phyloP scores from a whole-genome alignment of 192 early-diverging fungal species.

The Backusella circina region DNA sequence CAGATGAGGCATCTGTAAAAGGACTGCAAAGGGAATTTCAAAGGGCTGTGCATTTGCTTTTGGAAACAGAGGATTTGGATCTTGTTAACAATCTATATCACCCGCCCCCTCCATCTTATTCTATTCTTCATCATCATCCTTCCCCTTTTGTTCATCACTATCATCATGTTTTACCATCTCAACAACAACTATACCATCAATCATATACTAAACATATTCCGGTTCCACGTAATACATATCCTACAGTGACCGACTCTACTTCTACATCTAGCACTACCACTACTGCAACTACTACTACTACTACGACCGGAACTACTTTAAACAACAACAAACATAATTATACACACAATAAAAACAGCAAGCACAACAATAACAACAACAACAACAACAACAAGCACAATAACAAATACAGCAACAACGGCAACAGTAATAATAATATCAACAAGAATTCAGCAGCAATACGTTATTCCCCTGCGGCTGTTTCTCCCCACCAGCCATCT shows the following conservation, averaged over 20 bases:
- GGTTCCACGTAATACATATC: not conserved
- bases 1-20: constrained; percentile 70
- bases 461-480: not conserved
- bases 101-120: not conserved
- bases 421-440: not conserved
- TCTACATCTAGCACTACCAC: not conserved
- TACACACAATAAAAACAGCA: not conserved
- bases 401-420: not conserved
- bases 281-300: not conserved
- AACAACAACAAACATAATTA: not conserved
- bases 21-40: constrained; percentile 82
- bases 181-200: not conserved
- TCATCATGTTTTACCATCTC: not conserved
- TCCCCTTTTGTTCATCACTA: not conserved
- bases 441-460: not conserved
- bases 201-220: not conserved
- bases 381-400: not conserved
- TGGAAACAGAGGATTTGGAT: constrained; percentile 3
- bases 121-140: not conserved
- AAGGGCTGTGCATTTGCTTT: constrained; percentile 51
- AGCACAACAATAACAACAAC: not conserved
- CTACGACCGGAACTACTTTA: not conserved
- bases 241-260: not conserved
- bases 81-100: constrained; percentile 13
- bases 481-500: not conserved